A percentile compares a stretch with the other conserved stretches of the same genome.
Conservation (phyloP, 805 yeast genomes). For the Candida patagonica region DNA sequence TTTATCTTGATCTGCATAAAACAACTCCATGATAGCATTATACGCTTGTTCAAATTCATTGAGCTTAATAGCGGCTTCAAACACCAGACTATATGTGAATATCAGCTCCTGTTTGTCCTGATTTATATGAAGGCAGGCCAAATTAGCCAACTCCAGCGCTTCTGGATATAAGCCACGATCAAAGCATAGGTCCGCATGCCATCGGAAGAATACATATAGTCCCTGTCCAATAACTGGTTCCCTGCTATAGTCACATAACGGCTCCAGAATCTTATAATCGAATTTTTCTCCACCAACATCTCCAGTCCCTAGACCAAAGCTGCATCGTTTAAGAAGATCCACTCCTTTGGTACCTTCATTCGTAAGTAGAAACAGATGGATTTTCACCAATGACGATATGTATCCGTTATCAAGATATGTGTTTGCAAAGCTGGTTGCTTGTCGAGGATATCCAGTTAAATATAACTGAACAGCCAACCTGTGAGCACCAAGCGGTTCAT, state of each 20-base stretch:
- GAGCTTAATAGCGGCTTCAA: conserved; percentile 24
- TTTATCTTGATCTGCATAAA: conserved; percentile 7
- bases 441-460: not conserved
- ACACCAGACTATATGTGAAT: conserved; percentile 2
- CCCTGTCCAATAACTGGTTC: conserved; percentile 3
- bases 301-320: conserved; percentile 20
- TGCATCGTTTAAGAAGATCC: conserved; percentile 24
- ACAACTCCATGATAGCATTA: conserved; percentile 24
- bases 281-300: conserved; percentile 10
- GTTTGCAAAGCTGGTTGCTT: conserved; percentile 8
- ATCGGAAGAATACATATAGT: conserved; percentile 5
- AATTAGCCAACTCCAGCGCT: conserved; percentile 31
- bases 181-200: conserved; percentile 4
- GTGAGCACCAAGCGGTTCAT: not conserved
- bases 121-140: conserved; percentile 19
- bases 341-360: conserved; percentile 26
- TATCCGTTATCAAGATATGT: conserved; percentile 7
- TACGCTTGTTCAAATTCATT: conserved; percentile 29
- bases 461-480: not conserved
- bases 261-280: not conserved
- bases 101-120: conserved; percentile 17
- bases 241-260: not conserved
- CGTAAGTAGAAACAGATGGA: conserved; percentile 20
- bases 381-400: conserved; percentile 20
- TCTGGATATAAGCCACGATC: conserved; percentile 9